Evolutionary conservation across 2,329 filamentous ascomycete genomes (phyloP).

Genomic region (Colletotrichum melonis): DNA sequence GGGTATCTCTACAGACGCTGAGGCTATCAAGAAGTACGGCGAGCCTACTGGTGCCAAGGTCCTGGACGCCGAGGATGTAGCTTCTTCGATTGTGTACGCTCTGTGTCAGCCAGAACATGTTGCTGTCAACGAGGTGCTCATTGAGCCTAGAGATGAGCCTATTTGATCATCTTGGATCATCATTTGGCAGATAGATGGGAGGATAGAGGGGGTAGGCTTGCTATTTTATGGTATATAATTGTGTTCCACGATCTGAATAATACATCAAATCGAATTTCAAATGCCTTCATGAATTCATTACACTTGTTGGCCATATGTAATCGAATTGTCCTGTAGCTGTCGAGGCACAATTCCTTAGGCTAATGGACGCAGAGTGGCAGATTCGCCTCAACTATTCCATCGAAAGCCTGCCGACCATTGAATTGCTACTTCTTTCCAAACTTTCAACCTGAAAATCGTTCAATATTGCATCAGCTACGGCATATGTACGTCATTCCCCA

Average conservation of each 20-base stretch:
- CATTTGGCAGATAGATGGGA: not conserved
- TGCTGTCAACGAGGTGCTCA: constrained; percentile 82
- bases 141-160: constrained; percentile 82
- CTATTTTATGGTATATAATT: not conserved
- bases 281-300: not conserved
- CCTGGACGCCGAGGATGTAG: constrained; percentile 79
- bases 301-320: not conserved
- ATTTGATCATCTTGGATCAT: constrained; percentile 57
- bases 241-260: not conserved
- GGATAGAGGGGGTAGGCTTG: not conserved
- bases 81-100: constrained; percentile 78
- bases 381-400: not conserved
- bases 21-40: constrained; percentile 83
- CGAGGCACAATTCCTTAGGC: too few species aligned
- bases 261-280: not conserved
- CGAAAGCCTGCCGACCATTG: not conserved
- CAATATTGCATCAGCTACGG: not conserved
- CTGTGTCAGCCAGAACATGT: constrained; percentile 80
- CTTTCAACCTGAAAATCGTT: not conserved
- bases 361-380: too few species aligned
- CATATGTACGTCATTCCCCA: not conserved
- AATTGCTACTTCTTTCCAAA: not conserved
- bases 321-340: too few species aligned
- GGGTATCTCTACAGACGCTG: constrained; percentile 78
- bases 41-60: constrained; percentile 81